A percentile compares a stretch with the other conserved stretches of the same genome.
Conservation (phyloP, 768 basidiomycete species). For the Psilocybe subaeruginosa region DNA sequence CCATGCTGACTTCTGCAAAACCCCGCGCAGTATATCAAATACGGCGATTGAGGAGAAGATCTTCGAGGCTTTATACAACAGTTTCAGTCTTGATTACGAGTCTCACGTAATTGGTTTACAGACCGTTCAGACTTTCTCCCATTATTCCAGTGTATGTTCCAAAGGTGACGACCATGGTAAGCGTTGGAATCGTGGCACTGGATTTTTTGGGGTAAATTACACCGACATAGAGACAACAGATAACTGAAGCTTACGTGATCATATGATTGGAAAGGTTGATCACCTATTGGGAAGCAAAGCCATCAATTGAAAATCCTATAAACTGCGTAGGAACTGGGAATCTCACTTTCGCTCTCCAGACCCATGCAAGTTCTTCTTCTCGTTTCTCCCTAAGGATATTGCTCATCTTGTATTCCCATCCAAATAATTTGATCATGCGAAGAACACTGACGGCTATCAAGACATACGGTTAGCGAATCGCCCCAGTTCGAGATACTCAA, state of each 20-base stretch:
- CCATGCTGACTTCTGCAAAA: constrained; percentile 42
- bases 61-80: constrained; percentile 32
- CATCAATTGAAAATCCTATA: no score
- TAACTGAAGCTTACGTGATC: not conserved
- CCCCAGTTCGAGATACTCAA: not conserved
- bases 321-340: no score
- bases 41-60: constrained; percentile 39
- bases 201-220: no score
- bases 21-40: constrained; percentile 63
- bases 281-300: not conserved
- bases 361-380: constrained; percentile 61
- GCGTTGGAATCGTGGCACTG: constrained; percentile 62
- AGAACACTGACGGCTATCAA: constrained; percentile 53
- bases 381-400: constrained; percentile 57
- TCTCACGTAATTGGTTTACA: not conserved
- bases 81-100: constrained; percentile 34
- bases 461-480: not conserved
- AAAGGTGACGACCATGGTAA: constrained; percentile 69
- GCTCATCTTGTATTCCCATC: constrained; percentile 64
- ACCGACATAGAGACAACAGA: not conserved
- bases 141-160: constrained; percentile 50
- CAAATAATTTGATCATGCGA: constrained; percentile 80
- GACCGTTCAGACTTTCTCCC: constrained; percentile 27
- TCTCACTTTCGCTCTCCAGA: constrained; percentile 40
- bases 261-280: not conserved